A percentile compares a stretch with the other conserved stretches of the same genome.
These are phyloP conservation scores for Cynara cardunculus DNA, from an alignment of 129 eudicot species.

Conservation along the genomic window DNA sequence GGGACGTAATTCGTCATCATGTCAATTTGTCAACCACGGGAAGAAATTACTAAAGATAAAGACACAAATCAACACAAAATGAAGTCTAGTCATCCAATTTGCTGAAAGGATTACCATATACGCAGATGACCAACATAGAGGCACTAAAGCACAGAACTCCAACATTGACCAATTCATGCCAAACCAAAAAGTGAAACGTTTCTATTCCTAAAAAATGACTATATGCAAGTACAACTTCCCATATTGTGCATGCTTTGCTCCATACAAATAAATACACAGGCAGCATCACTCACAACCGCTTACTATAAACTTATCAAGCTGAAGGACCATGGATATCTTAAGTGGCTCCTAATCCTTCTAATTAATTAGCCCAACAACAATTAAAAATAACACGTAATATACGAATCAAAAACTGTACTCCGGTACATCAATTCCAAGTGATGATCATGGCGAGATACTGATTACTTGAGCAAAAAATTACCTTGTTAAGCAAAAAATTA, in stretches of 20 bases:
- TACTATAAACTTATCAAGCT: not conserved
- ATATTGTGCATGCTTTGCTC: not conserved
- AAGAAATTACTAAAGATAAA: not conserved
- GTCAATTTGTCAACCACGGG: not conserved
- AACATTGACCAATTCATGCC: slow-evolving; percentile 13
- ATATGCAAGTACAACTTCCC: not conserved
- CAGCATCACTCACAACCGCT: not conserved
- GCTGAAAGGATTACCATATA: not conserved
- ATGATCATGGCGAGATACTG: not conserved
- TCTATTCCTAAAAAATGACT: not conserved
- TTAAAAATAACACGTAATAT: not conserved
- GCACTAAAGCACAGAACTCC: not conserved
- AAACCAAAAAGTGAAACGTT: not conserved
- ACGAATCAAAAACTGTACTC: not conserved
- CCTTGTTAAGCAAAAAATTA: slow-evolving; percentile 89
- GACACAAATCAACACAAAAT: not conserved
- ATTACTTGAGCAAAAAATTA: not conserved
- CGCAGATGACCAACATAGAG: not conserved
- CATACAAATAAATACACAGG: slow-evolving; percentile 2
- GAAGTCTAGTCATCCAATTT: not conserved
- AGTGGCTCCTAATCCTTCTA: not conserved
- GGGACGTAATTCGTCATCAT: not conserved
- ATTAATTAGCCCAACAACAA: slow-evolving; percentile 8
- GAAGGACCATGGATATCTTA: not conserved
- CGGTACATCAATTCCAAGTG: slow-evolving; percentile 1